These are phyloP conservation scores for Knoxia roxburghii DNA, from an alignment of 257 asterid genomes.

Conservation along the genomic window DNA sequence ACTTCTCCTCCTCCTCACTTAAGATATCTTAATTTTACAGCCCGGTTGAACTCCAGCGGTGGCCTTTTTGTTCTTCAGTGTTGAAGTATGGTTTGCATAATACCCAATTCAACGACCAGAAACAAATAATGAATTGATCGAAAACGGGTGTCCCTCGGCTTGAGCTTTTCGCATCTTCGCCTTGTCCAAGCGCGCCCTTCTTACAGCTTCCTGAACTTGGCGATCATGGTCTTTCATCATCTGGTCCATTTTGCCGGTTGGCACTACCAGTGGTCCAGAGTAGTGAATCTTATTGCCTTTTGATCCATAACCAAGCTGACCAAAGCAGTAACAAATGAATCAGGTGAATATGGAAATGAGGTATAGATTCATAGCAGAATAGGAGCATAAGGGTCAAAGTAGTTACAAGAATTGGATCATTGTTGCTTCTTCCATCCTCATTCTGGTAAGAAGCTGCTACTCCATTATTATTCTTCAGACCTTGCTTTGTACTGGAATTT, in stretches of 20 bases:
- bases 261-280: slow-evolving; percentile 86
- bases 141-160: slow-evolving; percentile 46
- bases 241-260: slow-evolving; percentile 86
- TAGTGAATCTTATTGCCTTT: slow-evolving; percentile 81
- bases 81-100: slow-evolving; percentile 2
- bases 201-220: slow-evolving; percentile 83
- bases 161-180: slow-evolving; percentile 61
- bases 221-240: slow-evolving; percentile 85
- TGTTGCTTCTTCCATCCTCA: slow-evolving; percentile 49
- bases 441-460: slow-evolving; percentile 31
- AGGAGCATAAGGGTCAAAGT: background rate
- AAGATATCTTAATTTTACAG: slow-evolving; percentile 18
- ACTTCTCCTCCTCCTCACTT: slow-evolving; percentile 7
- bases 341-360: background rate
- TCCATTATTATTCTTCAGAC: slow-evolving; percentile 33
- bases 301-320: slow-evolving; percentile 68
- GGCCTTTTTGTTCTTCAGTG: slow-evolving; percentile 9
- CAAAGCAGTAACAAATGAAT: background rate
- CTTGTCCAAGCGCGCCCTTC: slow-evolving; percentile 87
- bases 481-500: slow-evolving; percentile 42
- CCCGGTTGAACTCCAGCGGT: slow-evolving; percentile 20
- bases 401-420: slow-evolving; percentile 59
- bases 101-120: slow-evolving; percentile 58
- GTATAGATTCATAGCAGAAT: background rate
- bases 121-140: slow-evolving; percentile 53